Percentiles rank a stretch among this genome's conserved stretches.
phyloP scores from a whole-genome alignment of 2,329 filamentous ascomycete species.

The Fusarium newnesense region DNA sequence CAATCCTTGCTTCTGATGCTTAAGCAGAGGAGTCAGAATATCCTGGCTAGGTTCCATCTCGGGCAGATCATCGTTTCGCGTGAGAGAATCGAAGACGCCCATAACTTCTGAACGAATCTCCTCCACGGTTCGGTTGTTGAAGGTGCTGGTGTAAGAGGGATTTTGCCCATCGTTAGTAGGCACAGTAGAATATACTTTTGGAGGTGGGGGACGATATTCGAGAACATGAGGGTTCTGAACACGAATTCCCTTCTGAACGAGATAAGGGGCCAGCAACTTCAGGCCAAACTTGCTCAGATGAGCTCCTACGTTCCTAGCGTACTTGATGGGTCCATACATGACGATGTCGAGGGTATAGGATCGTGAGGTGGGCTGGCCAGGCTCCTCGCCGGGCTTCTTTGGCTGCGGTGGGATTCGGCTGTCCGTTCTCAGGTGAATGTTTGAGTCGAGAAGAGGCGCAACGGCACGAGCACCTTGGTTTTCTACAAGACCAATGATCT shows the following conservation, averaged over 20 bases:
- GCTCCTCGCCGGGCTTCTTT: conserved; percentile 70
- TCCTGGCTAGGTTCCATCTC: conserved; percentile 72
- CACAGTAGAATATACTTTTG: conserved; percentile 45
- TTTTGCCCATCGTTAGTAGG: conserved; percentile 40
- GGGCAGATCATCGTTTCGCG: conserved; percentile 78
- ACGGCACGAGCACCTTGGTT: conserved; percentile 72
- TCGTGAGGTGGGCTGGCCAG: conserved; percentile 70
- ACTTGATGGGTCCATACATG: conserved; percentile 79
- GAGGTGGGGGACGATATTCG: conserved; percentile 56
- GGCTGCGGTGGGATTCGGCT: conserved; percentile 76
- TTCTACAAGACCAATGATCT: conserved; percentile 82
- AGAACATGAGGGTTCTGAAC: conserved; percentile 81
- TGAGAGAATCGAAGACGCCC: conserved; percentile 87
- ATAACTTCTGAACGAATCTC: conserved; percentile 88
- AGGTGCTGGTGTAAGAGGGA: conserved; percentile 41
- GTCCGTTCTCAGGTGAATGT: conserved; percentile 73
- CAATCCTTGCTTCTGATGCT: conserved; percentile 90
- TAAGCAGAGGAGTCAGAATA: conserved; percentile 76
- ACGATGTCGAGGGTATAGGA: conserved; percentile 75
- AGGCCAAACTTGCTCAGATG: conserved; percentile 72
- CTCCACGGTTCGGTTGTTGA: conserved; percentile 74
- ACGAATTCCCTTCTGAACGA: conserved; percentile 73
- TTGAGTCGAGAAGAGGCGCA: conserved; percentile 76
- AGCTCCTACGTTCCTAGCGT: conserved; percentile 72
- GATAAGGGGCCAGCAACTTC: conserved; percentile 72